Percentiles rank a stretch among this genome's conserved stretches.
These are phyloP conservation scores for Rhytidiadelphus loreus DNA, from an alignment of 225 moss, liverwort and hornwort genomes.

Conservation along the genomic window DNA sequence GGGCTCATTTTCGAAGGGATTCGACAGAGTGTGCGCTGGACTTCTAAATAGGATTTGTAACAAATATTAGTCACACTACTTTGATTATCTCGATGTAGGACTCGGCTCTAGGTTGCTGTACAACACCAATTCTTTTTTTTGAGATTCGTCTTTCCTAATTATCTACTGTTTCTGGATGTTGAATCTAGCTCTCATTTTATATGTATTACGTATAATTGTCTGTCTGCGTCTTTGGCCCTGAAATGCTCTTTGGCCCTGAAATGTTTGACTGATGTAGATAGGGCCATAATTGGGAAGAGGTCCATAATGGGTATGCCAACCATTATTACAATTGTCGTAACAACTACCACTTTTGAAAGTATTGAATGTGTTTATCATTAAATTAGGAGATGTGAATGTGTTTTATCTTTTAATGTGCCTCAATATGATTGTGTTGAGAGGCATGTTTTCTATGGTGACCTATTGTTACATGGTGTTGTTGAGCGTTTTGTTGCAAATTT, in stretches of 20 bases:
- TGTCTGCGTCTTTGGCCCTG: background rate
- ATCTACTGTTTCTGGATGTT: background rate
- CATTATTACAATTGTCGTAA: background rate
- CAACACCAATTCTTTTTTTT: background rate
- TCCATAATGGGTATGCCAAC: background rate
- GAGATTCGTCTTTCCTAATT: background rate
- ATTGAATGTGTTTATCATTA: background rate
- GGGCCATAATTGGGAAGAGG: background rate
- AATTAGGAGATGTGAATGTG: background rate
- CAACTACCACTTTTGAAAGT: background rate
- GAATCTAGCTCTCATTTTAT: background rate
- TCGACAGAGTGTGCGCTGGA: slow-evolving; percentile 82
- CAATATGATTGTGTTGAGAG: background rate
- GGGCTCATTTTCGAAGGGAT: slow-evolving; percentile 93
- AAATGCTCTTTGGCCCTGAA: background rate
- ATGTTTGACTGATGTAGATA: background rate
- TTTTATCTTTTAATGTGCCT: background rate
- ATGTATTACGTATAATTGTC: background rate
- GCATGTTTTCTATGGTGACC: background rate
- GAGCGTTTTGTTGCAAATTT: background rate
- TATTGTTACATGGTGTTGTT: background rate
- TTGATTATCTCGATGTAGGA: background rate
- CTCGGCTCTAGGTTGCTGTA: background rate
- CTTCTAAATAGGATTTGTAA: slow-evolving; percentile 26
- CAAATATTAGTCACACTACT: background rate